Conservation (phyloP, 345 rosid genomes). For the Euphorbia pulcherrima region DNA sequence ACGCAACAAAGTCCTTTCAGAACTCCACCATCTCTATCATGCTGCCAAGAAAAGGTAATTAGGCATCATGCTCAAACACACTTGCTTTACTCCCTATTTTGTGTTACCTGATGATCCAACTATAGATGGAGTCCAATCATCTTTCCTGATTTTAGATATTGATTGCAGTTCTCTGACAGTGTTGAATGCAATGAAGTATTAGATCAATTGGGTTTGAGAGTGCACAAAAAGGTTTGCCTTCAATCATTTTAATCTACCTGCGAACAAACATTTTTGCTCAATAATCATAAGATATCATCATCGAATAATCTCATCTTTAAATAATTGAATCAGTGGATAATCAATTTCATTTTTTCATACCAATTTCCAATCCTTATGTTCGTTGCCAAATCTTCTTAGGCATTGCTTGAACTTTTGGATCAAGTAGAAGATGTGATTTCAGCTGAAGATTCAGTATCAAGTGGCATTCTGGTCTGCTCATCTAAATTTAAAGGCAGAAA, state of each 20-base stretch:
- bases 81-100: not conserved
- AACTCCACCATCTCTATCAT: constrained; percentile 84
- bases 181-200: constrained; percentile 39
- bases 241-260: not conserved
- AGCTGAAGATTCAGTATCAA: constrained; percentile 49
- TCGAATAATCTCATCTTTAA: not conserved
- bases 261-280: not conserved
- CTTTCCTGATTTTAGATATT: constrained; percentile 10
- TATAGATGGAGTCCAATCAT: not conserved
- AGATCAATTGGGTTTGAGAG: constrained; percentile 42
- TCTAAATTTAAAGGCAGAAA: constrained; percentile 35
- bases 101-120: not conserved
- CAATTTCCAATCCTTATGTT: constrained; percentile 5
- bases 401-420: constrained; percentile 83
- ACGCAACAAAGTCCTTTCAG: constrained; percentile 73
- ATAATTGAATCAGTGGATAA: not conserved
- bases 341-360: not conserved
- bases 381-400: constrained; percentile 38
- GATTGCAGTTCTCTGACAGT: constrained; percentile 41
- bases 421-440: constrained; percentile 91
- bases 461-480: constrained; percentile 31
- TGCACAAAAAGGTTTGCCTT: constrained; percentile 71
- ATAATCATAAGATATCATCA: not conserved
- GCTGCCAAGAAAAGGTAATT: constrained; percentile 55
- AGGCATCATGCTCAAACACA: not conserved